These are phyloP conservation scores for Aureobasidium pullulans DNA, from an alignment of 2,329 filamentous ascomycete species.

Conservation along the genomic window DNA sequence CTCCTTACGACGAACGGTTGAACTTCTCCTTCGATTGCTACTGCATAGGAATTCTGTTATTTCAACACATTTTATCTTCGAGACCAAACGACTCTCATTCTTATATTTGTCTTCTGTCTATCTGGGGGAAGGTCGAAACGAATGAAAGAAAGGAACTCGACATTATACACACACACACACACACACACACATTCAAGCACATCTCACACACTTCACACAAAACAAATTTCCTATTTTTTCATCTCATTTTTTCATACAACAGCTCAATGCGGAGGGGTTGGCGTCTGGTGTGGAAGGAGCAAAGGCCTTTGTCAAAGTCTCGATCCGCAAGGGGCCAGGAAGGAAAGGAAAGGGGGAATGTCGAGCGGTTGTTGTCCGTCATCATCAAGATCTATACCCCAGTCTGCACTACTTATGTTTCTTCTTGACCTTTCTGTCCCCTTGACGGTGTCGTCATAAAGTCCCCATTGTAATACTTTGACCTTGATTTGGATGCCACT, in stretches of 20 bases:
- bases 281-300: slow-evolving; percentile 5
- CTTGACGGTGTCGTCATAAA: neutral
- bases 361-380: slow-evolving; percentile 2
- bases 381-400: slow-evolving; percentile 9
- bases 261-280: neutral
- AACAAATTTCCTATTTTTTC: neutral
- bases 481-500: too few species aligned
- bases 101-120: slow-evolving; percentile 8
- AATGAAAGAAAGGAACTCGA: neutral
- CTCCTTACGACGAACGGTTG: slow-evolving; percentile 8
- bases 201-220: neutral
- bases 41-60: neutral
- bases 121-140: neutral
- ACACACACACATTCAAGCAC: neutral
- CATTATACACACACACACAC: neutral
- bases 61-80: slow-evolving; percentile 5
- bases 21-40: neutral
- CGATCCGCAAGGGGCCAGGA: neutral
- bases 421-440: neutral
- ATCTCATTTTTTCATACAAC: neutral
- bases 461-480: too few species aligned
- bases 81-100: slow-evolving; percentile 7
- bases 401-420: slow-evolving; percentile 7
- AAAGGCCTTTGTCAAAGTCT: neutral
- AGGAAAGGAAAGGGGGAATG: neutral